These are phyloP conservation scores for Talaromyces amestolkiae DNA, from an alignment of 2,329 filamentous ascomycete genomes.

Conservation along the genomic window DNA sequence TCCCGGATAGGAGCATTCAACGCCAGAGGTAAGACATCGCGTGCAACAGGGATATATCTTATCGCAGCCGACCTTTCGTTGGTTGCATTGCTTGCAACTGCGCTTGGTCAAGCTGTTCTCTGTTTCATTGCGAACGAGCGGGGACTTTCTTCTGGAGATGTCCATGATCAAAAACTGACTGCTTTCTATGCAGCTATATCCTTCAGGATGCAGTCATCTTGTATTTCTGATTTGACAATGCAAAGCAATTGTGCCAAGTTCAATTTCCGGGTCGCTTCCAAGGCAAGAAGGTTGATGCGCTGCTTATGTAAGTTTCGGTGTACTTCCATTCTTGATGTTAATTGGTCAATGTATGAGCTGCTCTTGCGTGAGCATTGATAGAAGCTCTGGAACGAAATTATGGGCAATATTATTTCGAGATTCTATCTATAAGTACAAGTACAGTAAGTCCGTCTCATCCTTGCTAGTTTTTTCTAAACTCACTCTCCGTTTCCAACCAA, in stretches of 20 bases:
- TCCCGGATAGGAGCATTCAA: constrained; percentile 23
- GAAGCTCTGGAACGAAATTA: neutral
- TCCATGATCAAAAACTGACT: neutral
- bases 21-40: constrained; percentile 20
- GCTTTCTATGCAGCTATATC: neutral
- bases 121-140: neutral
- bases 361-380: neutral
- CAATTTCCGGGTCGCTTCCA: neutral
- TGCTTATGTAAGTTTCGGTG: neutral
- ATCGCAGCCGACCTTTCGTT: constrained; percentile 35
- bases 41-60: constrained; percentile 26
- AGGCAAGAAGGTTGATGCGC: neutral
- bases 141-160: neutral
- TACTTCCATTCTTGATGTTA: neutral
- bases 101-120: constrained; percentile 8
- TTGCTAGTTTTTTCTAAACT: constrained; percentile 26
- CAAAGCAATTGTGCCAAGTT: neutral
- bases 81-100: constrained; percentile 33
- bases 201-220: neutral
- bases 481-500: constrained; percentile 51
- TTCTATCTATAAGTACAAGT: neutral
- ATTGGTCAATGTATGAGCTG: neutral
- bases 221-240: neutral
- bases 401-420: neutral
- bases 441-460: neutral